A percentile compares a stretch with the other conserved stretches of the same genome.
These are phyloP conservation scores for Candida wancherniae DNA, from an alignment of 805 yeast genomes.

Conservation along the genomic window DNA sequence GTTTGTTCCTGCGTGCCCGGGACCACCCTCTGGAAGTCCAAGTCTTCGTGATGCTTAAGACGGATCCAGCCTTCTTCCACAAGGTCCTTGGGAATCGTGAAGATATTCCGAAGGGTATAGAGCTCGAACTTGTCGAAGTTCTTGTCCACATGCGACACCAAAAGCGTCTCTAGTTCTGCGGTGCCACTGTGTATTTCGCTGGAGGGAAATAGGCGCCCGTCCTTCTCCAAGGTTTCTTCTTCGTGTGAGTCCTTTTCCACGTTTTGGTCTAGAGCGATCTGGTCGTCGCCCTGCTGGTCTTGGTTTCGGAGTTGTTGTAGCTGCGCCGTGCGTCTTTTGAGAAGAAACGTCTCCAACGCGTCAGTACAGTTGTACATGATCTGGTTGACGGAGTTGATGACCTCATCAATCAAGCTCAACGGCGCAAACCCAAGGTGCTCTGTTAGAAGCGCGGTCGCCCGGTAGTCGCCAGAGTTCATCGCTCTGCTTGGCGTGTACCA, in stretches of 20 bases:
- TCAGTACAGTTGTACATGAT: conserved; percentile 76
- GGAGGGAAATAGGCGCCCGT: conserved; percentile 12
- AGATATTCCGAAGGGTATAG: conserved; percentile 71
- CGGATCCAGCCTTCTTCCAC: conserved; percentile 62
- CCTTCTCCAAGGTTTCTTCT: conserved; percentile 4
- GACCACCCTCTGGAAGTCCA: conserved; percentile 25
- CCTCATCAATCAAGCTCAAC: conserved; percentile 74
- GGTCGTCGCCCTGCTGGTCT: conserved; percentile 14
- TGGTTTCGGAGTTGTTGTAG: conserved; percentile 13
- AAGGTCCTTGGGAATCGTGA: conserved; percentile 63
- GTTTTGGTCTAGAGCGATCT: conserved; percentile 15
- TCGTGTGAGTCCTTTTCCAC: too few species aligned
- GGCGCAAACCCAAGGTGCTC: conserved; percentile 89
- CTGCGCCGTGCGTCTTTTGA: conserved; percentile 17
- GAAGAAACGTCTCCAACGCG: conserved; percentile 67
- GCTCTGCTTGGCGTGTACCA: too few species aligned
- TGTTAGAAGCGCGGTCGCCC: conserved; percentile 49
- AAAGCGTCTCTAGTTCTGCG: conserved; percentile 68
- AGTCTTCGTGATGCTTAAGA: conserved; percentile 60
- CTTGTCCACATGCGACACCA: conserved; percentile 71
- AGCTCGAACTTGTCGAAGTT: conserved; percentile 85
- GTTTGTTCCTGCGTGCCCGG: too few species aligned
- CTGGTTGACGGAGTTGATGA: conserved; percentile 82
- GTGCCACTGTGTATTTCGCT: conserved; percentile 72
- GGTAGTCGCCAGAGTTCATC: conserved; percentile 23